Percentiles rank a stretch among this genome's conserved stretches.
Evolutionary conservation across 2,329 filamentous ascomycete species (phyloP).

Genomic region (Pezicula carpinea): DNA sequence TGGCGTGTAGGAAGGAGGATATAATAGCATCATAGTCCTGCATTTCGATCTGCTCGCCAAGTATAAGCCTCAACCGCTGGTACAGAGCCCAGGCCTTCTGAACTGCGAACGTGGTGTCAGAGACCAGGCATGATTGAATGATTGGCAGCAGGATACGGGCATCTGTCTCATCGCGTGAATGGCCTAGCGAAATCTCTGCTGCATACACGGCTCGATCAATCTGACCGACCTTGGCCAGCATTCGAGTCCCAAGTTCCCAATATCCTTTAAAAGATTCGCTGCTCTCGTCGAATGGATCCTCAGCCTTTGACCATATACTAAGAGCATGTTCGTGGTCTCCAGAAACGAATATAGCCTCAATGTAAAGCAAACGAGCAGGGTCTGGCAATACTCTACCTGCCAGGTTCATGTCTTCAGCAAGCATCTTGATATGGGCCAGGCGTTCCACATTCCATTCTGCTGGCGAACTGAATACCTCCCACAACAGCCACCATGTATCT

Average conservation of each 20-base stretch:
- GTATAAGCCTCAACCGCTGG: conserved; percentile 53
- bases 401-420: conserved; percentile 62
- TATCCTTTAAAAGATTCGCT: conserved; percentile 39
- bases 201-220: conserved; percentile 54
- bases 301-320: conserved; percentile 30
- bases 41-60: conserved; percentile 59
- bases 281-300: conserved; percentile 19
- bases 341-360: conserved; percentile 63
- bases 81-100: conserved; percentile 65
- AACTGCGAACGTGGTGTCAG: conserved; percentile 43
- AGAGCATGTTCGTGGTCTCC: conserved; percentile 44
- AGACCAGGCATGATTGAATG: conserved; percentile 56
- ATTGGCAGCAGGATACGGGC: conserved; percentile 60
- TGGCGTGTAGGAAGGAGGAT: conserved; percentile 63
- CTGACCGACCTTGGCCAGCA: conserved; percentile 55
- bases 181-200: conserved; percentile 47
- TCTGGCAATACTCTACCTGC: conserved; percentile 51
- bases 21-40: conserved; percentile 74
- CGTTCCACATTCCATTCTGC: conserved; percentile 47
- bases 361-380: conserved; percentile 48
- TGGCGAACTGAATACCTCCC: conserved; percentile 54
- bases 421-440: conserved; percentile 53
- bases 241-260: conserved; percentile 62
- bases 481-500: conserved; percentile 60
- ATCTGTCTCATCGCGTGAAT: conserved; percentile 37